Evolutionary conservation across 805 yeast genomes (phyloP).

Genomic region (Kluyveromyces aestuarii): DNA sequence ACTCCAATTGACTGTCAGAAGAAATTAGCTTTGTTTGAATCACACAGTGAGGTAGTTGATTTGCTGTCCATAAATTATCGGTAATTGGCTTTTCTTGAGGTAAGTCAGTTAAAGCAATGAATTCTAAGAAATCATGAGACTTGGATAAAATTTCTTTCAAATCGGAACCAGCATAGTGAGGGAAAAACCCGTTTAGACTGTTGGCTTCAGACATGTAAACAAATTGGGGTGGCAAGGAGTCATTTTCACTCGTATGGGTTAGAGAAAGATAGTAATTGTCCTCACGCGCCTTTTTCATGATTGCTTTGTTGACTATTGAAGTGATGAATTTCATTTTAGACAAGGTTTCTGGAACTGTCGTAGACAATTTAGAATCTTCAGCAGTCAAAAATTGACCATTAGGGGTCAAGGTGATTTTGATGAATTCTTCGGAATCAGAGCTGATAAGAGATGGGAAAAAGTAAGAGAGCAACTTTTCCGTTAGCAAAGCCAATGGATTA

Average conservation of each 20-base stretch:
- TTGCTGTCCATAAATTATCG: constrained; percentile 45
- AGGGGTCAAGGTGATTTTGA: constrained; percentile 52
- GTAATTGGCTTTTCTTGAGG: constrained; percentile 61
- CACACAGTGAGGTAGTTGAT: constrained; percentile 39
- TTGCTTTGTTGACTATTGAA: constrained; percentile 76
- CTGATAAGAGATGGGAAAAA: constrained; percentile 46
- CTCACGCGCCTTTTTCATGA: constrained; percentile 69
- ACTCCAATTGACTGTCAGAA: constrained; percentile 39
- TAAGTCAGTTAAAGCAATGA: constrained; percentile 76
- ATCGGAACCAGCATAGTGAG: constrained; percentile 34
- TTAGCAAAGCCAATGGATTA: constrained; percentile 55
- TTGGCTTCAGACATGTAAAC: constrained; percentile 86
- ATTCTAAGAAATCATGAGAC: constrained; percentile 44
- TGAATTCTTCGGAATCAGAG: constrained; percentile 43
- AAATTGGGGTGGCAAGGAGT: constrained; percentile 58
- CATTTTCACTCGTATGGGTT: constrained; percentile 71
- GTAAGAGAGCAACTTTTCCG: constrained; percentile 54
- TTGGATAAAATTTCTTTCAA: constrained; percentile 37
- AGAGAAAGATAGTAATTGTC: constrained; percentile 75
- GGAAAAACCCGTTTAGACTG: constrained; percentile 65
- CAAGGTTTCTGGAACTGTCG: constrained; percentile 38
- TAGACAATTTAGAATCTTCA: constrained; percentile 19
- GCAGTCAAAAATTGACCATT: constrained; percentile 25
- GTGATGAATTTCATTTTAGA: constrained; percentile 50
- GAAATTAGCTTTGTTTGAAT: constrained; percentile 47